Evolutionary conservation across 306 rosid species (phyloP), one percentile per base, ranked within the genome.

Genomic region (Phaseolus lunatus): DNA sequence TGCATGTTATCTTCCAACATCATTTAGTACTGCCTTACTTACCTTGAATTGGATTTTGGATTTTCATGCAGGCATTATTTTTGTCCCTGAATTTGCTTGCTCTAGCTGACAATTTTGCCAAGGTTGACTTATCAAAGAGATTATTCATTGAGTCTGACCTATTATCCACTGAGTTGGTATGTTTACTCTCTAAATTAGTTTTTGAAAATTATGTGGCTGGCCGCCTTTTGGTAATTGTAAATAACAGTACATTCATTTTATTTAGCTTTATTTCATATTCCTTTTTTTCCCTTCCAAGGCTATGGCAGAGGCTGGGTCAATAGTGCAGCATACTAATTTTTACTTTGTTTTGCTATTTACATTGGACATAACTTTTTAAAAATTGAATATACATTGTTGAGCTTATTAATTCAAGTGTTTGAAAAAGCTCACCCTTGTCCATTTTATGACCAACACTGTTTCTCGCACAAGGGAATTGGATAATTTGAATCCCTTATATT

Each of bases 41-140:
- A 35, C 57, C 78, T 54, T 53, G 81, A 76, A 18, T 14, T 58
- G 39, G 62, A 47, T 81, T 75, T 14, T 58, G 39, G 62, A 47
- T 81, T 75, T 61, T 66, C 26, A 63, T 78, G 80, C 88, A 91
- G 98, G 94, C 90, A 41, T 76, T 96, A 14, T 88, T 91, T 81
- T 90, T 89, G 29, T 91, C 94, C 67, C 78, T 94, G 88, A 91
- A 91, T 85, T 85, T 94, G 91, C 84, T 82, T 49, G 87, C 88
- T 59, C 78, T 91, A 24, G 97, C 93, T 19, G 96, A 91, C 72
- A 88, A 65, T 75, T 89, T 94, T 72, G 84, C 68, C 41, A 90
- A 88, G 80, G 77, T 90, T 27, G 90, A 90, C 83, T 81, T 89
- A 58, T 70, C 93, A 29, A 85, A 90, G 85, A 94, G 94, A 88